Evolutionary conservation across 2,329 filamentous ascomycete species (phyloP).

Genomic region (Myrmaecium sp.): DNA sequence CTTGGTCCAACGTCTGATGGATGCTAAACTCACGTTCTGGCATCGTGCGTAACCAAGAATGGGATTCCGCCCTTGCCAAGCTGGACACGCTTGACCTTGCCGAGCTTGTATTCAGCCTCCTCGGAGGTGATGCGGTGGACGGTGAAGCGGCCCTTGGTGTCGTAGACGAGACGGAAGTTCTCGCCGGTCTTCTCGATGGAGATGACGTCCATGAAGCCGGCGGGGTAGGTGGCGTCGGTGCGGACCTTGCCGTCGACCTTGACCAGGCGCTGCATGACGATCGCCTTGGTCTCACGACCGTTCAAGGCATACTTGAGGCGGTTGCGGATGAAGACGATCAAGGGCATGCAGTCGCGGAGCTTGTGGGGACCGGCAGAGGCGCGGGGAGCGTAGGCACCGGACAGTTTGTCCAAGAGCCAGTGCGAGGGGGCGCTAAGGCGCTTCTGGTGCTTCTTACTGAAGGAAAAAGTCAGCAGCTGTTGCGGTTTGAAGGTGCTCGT

Average conservation of each 20-base stretch:
- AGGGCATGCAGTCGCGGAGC: constrained; percentile 93
- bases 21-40: constrained; percentile 99
- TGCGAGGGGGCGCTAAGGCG: constrained; percentile 96
- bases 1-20: constrained; percentile 99
- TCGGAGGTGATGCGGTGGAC: constrained; percentile 98
- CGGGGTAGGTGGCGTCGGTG: constrained; percentile 93
- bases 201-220: constrained; percentile 99
- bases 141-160: constrained; percentile 99
- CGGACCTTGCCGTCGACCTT: constrained; percentile 99
- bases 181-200: constrained; percentile 99
- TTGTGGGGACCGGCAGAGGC: constrained; percentile 87
- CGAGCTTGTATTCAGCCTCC: constrained; percentile 99
- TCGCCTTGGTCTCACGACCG: constrained; percentile 90
- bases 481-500: neutral
- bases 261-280: constrained; percentile 98
- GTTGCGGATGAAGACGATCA: constrained; percentile 93
- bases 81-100: constrained; percentile 99
- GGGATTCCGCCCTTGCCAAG: constrained; percentile 98
- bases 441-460: constrained; percentile 99
- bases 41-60: constrained; percentile 99
- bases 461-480: constrained; percentile 1
- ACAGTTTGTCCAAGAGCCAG: constrained; percentile 99
- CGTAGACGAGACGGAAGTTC: constrained; percentile 99
- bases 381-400: constrained; percentile 55
- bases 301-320: constrained; percentile 99